These are phyloP conservation scores for Erucastrum elatum DNA, from an alignment of 345 rosid genomes.

Conservation along the genomic window DNA sequence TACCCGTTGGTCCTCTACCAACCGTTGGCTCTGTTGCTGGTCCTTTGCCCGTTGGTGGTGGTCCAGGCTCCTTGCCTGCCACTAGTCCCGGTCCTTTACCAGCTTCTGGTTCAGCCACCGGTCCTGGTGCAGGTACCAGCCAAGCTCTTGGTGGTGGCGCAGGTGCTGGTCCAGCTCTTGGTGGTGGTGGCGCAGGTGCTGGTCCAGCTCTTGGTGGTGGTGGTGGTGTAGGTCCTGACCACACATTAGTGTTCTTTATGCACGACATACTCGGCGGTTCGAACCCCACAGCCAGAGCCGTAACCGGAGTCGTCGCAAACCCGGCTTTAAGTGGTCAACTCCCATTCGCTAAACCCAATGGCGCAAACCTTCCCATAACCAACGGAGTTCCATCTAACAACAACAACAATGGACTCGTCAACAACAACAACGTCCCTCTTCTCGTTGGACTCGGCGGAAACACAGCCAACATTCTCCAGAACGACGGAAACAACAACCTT, in stretches of 20 bases:
- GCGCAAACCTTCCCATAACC: slow-evolving; percentile 68
- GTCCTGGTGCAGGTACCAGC: not conserved
- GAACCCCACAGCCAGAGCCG: slow-evolving; percentile 69
- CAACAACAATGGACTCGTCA: slow-evolving; percentile 63
- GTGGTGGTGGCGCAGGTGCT: slow-evolving; percentile 24
- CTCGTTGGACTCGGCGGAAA: slow-evolving; percentile 77
- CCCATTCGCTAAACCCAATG: slow-evolving; percentile 84
- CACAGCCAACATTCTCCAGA: slow-evolving; percentile 48
- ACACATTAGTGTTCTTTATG: slow-evolving; percentile 62
- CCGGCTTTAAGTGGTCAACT: slow-evolving; percentile 70
- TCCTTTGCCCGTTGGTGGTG: slow-evolving; percentile 34
- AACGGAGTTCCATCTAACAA: slow-evolving; percentile 61
- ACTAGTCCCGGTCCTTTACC: slow-evolving; percentile 27
- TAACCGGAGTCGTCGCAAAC: slow-evolving; percentile 69
- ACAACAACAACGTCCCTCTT: slow-evolving; percentile 85
- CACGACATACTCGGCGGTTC: slow-evolving; percentile 82
- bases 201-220: slow-evolving; percentile 23
- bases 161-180: slow-evolving; percentile 19
- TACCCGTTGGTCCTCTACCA: slow-evolving; percentile 32
- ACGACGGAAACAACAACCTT: slow-evolving; percentile 49
- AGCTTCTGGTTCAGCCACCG: slow-evolving; percentile 4
- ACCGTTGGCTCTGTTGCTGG: slow-evolving; percentile 28
- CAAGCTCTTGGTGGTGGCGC: not conserved
- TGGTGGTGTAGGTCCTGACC: slow-evolving; percentile 33
- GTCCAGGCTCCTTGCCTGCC: slow-evolving; percentile 27